Percentiles rank a stretch among this genome's conserved stretches.
phyloP scores from a whole-genome alignment of 192 early-diverging fungal species.

The Backusella mclennaniae region DNA sequence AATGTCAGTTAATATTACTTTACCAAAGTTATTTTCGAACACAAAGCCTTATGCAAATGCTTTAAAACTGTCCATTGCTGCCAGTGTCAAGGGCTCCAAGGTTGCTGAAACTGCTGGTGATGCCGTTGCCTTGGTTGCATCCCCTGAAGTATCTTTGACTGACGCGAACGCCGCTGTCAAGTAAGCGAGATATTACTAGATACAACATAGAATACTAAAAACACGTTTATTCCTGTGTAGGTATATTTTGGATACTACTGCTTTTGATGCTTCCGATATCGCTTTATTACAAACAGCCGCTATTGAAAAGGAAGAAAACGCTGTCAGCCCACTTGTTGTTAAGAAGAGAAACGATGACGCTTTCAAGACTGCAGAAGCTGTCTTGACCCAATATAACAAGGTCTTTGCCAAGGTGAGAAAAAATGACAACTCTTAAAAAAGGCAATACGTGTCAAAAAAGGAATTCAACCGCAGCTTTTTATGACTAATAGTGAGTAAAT shows the following conservation, averaged over 20 bases:
- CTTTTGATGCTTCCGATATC: slow-evolving; percentile 11
- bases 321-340: slow-evolving; percentile 10
- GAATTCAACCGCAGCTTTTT: background rate
- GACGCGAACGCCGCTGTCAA: slow-evolving; percentile 27
- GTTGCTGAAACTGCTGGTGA: slow-evolving; percentile 7
- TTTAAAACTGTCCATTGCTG: slow-evolving; percentile 21
- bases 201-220: background rate
- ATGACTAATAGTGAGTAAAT: slow-evolving; percentile 5
- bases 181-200: slow-evolving; percentile 5
- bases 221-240: background rate
- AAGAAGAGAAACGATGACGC: slow-evolving; percentile 23
- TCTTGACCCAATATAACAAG: background rate
- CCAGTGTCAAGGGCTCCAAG: slow-evolving; percentile 10
- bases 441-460: background rate
- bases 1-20: slow-evolving; percentile 10
- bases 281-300: slow-evolving; percentile 2
- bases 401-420: slow-evolving; percentile 17
- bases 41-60: slow-evolving; percentile 20
- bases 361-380: slow-evolving; percentile 3
- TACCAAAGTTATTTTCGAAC: slow-evolving; percentile 19
- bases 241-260: slow-evolving; percentile 9
- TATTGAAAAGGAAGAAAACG: slow-evolving; percentile 23
- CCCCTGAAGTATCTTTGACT: background rate
- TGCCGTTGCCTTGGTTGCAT: slow-evolving; percentile 6
- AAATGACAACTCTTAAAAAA: background rate